Percentiles rank a stretch among this genome's conserved stretches.
Evolutionary conservation across 2,329 filamentous ascomycete species (phyloP).

Genomic region (Claviceps sp.): DNA sequence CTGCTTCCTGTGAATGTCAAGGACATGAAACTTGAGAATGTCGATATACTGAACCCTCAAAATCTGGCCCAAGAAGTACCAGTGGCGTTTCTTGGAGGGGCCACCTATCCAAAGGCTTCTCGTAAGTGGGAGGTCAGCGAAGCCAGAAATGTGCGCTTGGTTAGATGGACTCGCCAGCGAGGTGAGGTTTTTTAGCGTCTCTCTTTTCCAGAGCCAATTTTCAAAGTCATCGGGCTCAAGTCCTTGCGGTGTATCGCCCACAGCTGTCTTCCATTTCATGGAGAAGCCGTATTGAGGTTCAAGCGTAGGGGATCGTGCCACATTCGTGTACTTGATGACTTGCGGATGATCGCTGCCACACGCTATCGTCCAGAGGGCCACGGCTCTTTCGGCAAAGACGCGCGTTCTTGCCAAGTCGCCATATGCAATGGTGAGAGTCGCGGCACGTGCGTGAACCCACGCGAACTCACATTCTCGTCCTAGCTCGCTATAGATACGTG

Average conservation of each 20-base stretch:
- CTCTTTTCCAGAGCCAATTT: not conserved
- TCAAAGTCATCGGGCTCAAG: not conserved
- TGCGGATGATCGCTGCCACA: not conserved
- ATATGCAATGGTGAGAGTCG: no score
- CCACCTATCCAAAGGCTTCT: not conserved
- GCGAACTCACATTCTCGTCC: no score
- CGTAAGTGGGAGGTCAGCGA: not conserved
- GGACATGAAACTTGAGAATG: not conserved
- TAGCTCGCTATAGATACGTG: no score
- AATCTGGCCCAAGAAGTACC: not conserved
- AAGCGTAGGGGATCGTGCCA: not conserved
- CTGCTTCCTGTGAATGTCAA: no score
- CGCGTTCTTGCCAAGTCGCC: no score
- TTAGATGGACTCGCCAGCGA: not conserved
- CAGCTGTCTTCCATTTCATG: not conserved
- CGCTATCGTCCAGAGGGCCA: not conserved
- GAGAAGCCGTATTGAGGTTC: not conserved
- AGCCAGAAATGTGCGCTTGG: not conserved
- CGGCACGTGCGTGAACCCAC: no score
- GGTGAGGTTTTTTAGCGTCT: not conserved
- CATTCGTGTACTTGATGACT: not conserved
- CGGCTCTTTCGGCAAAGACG: not conserved
- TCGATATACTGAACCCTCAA: no score
- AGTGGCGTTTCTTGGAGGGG: not conserved
- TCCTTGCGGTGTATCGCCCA: not conserved